phyloP scores from a whole-genome alignment of 495 filamentous ascomycete genomes.

The Neurospora tetrasperma region DNA sequence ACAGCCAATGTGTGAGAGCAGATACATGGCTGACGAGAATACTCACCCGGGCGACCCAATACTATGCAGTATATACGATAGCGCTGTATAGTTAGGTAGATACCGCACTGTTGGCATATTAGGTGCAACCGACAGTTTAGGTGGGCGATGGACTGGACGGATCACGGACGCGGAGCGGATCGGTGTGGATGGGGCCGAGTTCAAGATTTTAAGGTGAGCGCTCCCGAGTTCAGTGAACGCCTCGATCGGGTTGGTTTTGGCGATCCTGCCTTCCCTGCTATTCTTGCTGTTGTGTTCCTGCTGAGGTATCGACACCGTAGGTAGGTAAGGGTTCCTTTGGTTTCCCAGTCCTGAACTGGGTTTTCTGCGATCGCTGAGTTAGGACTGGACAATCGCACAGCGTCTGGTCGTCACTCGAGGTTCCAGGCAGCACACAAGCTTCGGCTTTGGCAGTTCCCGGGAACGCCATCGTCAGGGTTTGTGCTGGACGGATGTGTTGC shows the following conservation, averaged over 20 bases:
- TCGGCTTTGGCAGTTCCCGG: slow-evolving; percentile 6
- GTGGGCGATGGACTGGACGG: not conserved
- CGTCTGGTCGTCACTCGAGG: not conserved
- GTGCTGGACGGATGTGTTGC: not conserved
- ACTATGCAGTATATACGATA: not conserved
- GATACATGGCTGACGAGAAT: not conserved
- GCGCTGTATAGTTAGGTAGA: not conserved
- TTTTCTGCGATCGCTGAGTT: not conserved
- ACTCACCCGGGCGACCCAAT: not conserved
- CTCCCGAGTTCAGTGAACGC: not conserved
- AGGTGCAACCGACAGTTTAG: not conserved
- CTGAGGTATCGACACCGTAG: not conserved
- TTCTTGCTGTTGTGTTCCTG: not conserved
- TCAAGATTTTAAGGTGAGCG: not conserved
- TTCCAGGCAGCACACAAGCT: not conserved
- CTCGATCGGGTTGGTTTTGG: not conserved
- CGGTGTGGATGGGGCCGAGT: not conserved
- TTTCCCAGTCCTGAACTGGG: not conserved
- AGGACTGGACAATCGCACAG: not conserved
- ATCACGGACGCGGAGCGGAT: not conserved
- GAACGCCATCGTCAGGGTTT: slow-evolving; percentile 1
- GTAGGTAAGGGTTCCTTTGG: not conserved
- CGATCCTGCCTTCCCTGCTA: not conserved
- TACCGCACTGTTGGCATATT: not conserved
- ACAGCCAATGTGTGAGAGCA: not conserved